Evolutionary conservation across 2,329 filamentous ascomycete genomes (phyloP).

Genomic region (Cercospora sp.): DNA sequence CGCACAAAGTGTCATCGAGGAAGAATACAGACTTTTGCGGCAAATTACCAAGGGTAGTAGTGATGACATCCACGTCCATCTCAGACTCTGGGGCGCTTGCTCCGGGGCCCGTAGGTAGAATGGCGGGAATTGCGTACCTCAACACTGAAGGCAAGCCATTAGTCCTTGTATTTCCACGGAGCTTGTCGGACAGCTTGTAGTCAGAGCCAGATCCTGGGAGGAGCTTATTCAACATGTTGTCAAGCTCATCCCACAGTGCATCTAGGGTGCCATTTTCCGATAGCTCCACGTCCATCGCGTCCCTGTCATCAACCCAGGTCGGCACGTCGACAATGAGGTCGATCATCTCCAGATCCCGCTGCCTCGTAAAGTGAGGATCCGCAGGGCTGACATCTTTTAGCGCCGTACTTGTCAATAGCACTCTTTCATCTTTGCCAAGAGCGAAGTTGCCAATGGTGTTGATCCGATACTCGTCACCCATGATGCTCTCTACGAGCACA

Average conservation of each 20-base stretch:
- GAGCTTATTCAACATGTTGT: slow-evolving; percentile 32
- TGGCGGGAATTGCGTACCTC: slow-evolving; percentile 48
- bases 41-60: slow-evolving; percentile 45
- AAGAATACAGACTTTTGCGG: slow-evolving; percentile 57
- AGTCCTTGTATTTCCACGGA: slow-evolving; percentile 5
- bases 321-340: slow-evolving; percentile 67
- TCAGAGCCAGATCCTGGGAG: slow-evolving; percentile 12
- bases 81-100: slow-evolving; percentile 64
- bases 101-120: slow-evolving; percentile 60
- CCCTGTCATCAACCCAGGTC: neutral
- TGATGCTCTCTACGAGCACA: slow-evolving; percentile 42
- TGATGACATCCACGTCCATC: slow-evolving; percentile 30
- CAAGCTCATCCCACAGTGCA: slow-evolving; percentile 53
- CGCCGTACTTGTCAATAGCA: slow-evolving; percentile 75
- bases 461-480: slow-evolving; percentile 63
- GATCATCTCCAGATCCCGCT: slow-evolving; percentile 70
- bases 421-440: slow-evolving; percentile 82
- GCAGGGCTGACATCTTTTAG: slow-evolving; percentile 66
- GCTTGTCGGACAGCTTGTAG: slow-evolving; percentile 18
- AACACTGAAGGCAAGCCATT: slow-evolving; percentile 28
- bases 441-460: slow-evolving; percentile 78
- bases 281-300: slow-evolving; percentile 18
- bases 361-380: slow-evolving; percentile 80
- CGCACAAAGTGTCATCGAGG: slow-evolving; percentile 69
- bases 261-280: slow-evolving; percentile 41